These are phyloP conservation scores for Telopea speciosissima DNA, from an alignment of 177 flowering plant genomes.

Conservation along the genomic window DNA sequence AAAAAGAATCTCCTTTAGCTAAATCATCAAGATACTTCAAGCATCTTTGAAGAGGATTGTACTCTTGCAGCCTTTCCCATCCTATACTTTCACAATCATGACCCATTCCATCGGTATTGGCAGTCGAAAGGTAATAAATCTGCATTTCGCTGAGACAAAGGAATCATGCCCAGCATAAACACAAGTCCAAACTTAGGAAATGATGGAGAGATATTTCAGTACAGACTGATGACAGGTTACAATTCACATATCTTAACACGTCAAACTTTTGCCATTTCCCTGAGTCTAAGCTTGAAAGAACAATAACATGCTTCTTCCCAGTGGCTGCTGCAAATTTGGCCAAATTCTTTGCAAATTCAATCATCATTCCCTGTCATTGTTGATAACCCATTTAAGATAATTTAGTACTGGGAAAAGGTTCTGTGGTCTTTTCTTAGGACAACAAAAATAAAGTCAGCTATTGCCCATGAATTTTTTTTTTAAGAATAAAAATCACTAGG, in stretches of 20 bases:
- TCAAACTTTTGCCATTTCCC: conserved; percentile 65
- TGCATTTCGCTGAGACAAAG: conserved; percentile 45
- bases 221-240: neutral
- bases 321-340: conserved; percentile 65
- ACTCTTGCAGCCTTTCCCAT: conserved; percentile 73
- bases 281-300: conserved; percentile 89
- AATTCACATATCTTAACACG: conserved; percentile 48
- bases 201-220: neutral
- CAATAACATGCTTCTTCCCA: conserved; percentile 74
- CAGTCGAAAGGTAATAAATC: conserved; percentile 72
- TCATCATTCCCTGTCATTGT: conserved; percentile 67
- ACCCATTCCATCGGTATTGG: conserved; percentile 58
- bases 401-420: neutral
- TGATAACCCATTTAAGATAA: neutral
- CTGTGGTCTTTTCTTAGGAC: too few species aligned
- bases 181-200: neutral
- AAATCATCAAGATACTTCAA: conserved; percentile 65
- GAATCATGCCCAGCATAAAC: neutral
- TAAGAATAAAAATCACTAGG: too few species aligned
- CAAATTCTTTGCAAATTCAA: conserved; percentile 71
- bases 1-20: conserved; percentile 43
- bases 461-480: too few species aligned
- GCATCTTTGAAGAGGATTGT: conserved; percentile 51
- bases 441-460: too few species aligned
- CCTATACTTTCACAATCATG: conserved; percentile 67